Conservation (phyloP, 192 early-diverging fungal genomes). For the Radiomyces spectabilis region DNA sequence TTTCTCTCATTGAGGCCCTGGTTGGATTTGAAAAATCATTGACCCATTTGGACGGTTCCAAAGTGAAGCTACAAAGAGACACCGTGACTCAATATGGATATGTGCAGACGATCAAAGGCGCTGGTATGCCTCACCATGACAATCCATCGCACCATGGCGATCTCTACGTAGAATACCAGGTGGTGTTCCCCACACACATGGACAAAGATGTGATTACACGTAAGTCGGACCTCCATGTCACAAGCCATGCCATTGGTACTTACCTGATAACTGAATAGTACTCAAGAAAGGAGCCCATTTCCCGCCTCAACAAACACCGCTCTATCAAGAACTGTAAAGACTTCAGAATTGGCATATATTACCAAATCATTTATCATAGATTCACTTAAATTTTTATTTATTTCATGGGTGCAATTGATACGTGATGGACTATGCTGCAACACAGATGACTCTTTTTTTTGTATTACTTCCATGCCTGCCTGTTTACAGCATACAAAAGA, state of each 20-base stretch:
- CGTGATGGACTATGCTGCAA: too few species aligned
- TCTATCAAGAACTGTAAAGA: conserved; percentile 12
- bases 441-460: too few species aligned
- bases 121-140: conserved; percentile 84
- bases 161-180: conserved; percentile 83
- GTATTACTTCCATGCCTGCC: too few species aligned
- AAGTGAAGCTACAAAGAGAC: conserved; percentile 49
- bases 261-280: too few species aligned
- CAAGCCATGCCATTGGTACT: too few species aligned
- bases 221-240: conserved; percentile 24
- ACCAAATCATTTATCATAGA: too few species aligned
- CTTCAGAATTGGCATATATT: too few species aligned
- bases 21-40: conserved; percentile 73
- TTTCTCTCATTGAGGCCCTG: conserved; percentile 72
- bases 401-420: too few species aligned
- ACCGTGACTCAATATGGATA: conserved; percentile 57
- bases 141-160: conserved; percentile 57
- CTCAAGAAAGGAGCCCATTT: conserved; percentile 20
- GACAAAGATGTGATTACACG: conserved; percentile 29
- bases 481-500: too few species aligned
- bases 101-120: conserved; percentile 68
- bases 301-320: not conserved
- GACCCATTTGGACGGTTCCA: conserved; percentile 73
- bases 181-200: conserved; percentile 66
- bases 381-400: too few species aligned